A percentile compares a stretch with the other conserved stretches of the same genome.
phyloP scores from a whole-genome alignment of 208 protist genomes.

The Leishmania martiniquensis region DNA sequence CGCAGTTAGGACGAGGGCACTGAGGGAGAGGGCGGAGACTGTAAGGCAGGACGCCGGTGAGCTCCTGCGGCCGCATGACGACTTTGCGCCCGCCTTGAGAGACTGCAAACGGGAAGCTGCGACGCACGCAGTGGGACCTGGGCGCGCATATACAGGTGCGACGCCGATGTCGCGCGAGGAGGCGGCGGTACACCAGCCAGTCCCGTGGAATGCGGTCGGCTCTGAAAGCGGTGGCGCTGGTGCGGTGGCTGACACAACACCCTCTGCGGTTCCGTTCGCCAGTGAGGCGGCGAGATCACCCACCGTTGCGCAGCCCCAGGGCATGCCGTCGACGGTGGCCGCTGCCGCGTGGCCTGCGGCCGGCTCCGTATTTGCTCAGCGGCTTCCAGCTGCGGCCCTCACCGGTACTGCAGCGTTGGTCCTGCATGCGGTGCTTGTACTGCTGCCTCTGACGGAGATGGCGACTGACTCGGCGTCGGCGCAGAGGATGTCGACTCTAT shows the following conservation, averaged over 20 bases:
- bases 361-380: constrained; percentile 22
- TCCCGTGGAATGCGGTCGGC: too few species aligned
- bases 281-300: neutral
- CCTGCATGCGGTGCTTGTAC: constrained; percentile 8
- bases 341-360: constrained; percentile 6
- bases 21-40: neutral
- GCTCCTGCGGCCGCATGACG: neutral
- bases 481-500: neutral
- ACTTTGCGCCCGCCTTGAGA: neutral
- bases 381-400: constrained; percentile 14
- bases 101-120: neutral
- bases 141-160: neutral
- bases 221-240: neutral
- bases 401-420: constrained; percentile 22
- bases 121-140: neutral
- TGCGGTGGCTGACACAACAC: neutral
- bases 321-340: neutral
- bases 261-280: neutral
- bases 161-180: constrained; percentile 3
- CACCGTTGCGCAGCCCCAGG: neutral
- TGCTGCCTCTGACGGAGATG: constrained; percentile 18
- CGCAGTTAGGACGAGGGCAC: neutral
- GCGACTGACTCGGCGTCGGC: neutral
- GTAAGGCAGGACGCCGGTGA: neutral
- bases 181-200: neutral